Evolutionary conservation across 2,329 filamentous ascomycete species (phyloP).

Genomic region (Xylaria sp.): DNA sequence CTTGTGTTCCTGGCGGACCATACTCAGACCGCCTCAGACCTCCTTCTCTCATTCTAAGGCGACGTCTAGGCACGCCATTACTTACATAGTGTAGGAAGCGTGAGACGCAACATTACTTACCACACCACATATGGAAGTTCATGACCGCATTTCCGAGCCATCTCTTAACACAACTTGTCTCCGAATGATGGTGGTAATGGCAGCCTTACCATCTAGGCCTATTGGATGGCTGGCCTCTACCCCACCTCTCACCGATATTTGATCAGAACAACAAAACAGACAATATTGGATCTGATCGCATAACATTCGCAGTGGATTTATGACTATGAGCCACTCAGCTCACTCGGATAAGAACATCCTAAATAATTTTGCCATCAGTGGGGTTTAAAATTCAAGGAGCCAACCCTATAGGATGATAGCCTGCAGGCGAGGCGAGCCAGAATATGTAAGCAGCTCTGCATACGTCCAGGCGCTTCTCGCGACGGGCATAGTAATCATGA

Average conservation of each 20-base stretch:
- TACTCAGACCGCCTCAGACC: slow-evolving; percentile 1
- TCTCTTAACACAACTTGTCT: background rate
- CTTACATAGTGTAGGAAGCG: background rate
- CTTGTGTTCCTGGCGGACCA: background rate
- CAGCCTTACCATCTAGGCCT: slow-evolving; percentile 1
- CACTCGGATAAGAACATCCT: background rate
- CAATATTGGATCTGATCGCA: background rate
- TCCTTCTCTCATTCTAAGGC: background rate
- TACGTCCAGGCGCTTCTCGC: background rate
- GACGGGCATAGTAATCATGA: background rate
- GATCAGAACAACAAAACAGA: background rate
- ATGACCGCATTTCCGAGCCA: slow-evolving; percentile 8
- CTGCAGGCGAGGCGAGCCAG: background rate
- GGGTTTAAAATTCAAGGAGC: background rate
- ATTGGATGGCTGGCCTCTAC: background rate
- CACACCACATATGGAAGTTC: slow-evolving; percentile 20
- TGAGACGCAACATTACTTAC: slow-evolving; percentile 5
- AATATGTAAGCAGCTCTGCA: background rate
- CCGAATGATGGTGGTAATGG: background rate
- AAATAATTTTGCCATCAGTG: background rate
- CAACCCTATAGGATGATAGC: slow-evolving; percentile 1
- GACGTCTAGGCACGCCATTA: background rate
- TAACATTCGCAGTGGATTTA: background rate
- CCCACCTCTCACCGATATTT: background rate
- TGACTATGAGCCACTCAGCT: background rate